These are phyloP conservation scores for Ogataea thermomethanolica DNA, from an alignment of 805 yeast species.

Conservation along the genomic window DNA sequence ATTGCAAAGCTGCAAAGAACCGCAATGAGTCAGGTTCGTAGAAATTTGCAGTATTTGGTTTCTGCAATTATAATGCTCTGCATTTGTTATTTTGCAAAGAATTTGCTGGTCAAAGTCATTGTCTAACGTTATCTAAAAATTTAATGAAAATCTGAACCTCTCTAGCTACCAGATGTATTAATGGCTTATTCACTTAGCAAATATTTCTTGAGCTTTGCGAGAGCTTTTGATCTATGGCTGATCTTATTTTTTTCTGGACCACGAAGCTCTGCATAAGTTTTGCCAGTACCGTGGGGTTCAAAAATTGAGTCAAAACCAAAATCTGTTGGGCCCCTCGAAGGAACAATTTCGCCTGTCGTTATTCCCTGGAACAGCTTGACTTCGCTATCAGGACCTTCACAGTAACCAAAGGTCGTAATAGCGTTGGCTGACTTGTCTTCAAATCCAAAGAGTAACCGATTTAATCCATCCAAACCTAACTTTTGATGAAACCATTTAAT, in stretches of 20 bases:
- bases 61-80: constrained; percentile 34
- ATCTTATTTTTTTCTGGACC: constrained; percentile 72
- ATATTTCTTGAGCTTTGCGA: constrained; percentile 63
- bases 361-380: constrained; percentile 82
- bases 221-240: constrained; percentile 85
- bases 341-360: constrained; percentile 77
- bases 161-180: not conserved
- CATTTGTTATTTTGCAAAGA: constrained; percentile 35
- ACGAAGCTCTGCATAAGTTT: constrained; percentile 89
- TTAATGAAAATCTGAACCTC: too few species aligned
- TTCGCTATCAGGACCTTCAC: constrained; percentile 72
- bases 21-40: constrained; percentile 50
- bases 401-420: constrained; percentile 87
- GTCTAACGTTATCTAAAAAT: too few species aligned
- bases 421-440: constrained; percentile 85
- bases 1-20: constrained; percentile 51
- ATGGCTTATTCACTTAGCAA: constrained; percentile 26
- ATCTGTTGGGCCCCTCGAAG: constrained; percentile 67
- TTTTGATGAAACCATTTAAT: constrained; percentile 84
- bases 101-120: constrained; percentile 23
- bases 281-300: constrained; percentile 69
- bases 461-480: constrained; percentile 74
- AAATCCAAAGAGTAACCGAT: constrained; percentile 73
- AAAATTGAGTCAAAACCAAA: constrained; percentile 97
- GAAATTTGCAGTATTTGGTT: constrained; percentile 48